A percentile compares a stretch with the other conserved stretches of the same genome.
phyloP scores from a whole-genome alignment of 495 filamentous ascomycete genomes.

The Xylaria cubensis region DNA sequence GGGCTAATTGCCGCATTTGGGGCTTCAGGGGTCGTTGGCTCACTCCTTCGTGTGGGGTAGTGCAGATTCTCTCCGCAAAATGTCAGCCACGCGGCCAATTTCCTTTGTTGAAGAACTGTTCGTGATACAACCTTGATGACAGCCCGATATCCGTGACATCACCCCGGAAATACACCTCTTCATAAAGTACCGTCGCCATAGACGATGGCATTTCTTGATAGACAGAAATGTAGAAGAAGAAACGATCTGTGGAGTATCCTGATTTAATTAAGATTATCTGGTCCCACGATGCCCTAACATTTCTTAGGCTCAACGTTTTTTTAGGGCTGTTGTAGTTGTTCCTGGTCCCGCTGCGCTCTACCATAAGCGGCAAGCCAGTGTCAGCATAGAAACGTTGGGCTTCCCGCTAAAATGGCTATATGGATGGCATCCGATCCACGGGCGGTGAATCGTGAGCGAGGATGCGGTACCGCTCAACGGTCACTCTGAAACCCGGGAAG shows the following conservation, averaged over 20 bases:
- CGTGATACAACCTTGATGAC: conserved; percentile 12
- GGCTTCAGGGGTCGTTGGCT: conserved; percentile 12
- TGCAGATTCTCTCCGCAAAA: conserved; percentile 11
- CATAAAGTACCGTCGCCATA: neutral
- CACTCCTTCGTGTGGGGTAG: conserved; percentile 20
- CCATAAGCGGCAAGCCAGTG: conserved; percentile 6
- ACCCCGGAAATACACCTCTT: neutral
- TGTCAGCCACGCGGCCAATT: conserved; percentile 22
- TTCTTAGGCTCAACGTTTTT: neutral
- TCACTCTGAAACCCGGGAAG: conserved; percentile 1
- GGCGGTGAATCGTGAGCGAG: conserved; percentile 2
- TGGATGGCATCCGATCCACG: neutral
- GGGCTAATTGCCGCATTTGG: conserved; percentile 18
- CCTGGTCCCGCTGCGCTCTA: neutral
- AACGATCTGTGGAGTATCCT: neutral
- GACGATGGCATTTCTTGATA: neutral
- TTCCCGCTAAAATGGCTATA: neutral
- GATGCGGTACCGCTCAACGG: neutral
- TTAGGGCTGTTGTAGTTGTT: neutral
- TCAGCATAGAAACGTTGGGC: neutral
- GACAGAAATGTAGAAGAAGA: neutral
- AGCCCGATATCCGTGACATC: neutral
- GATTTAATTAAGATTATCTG: neutral
- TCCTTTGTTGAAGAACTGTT: neutral
- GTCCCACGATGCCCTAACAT: neutral